These are phyloP conservation scores for Pyricularia grisea DNA, from an alignment of 2,329 filamentous ascomycete genomes.

Conservation along the genomic window DNA sequence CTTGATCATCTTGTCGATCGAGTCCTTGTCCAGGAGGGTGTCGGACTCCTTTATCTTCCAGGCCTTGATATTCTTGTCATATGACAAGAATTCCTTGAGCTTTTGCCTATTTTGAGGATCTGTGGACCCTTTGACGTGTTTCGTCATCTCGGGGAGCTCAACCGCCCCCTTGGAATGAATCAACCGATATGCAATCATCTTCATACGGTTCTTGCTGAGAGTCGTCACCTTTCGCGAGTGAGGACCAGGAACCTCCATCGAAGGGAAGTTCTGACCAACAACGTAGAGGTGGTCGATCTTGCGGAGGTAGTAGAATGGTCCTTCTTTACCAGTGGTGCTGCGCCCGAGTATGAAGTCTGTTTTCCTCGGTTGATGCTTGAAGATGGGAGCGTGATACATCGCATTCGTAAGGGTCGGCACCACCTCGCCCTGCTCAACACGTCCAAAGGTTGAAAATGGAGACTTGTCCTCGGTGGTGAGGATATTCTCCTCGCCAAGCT, in stretches of 20 bases:
- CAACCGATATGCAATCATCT: conserved; percentile 89
- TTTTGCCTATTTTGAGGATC: conserved; percentile 96
- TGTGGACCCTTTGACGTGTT: conserved; percentile 84
- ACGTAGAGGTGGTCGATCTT: conserved; percentile 87
- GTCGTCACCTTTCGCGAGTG: conserved; percentile 94
- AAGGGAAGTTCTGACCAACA: conserved; percentile 88
- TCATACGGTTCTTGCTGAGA: conserved; percentile 91
- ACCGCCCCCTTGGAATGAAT: conserved; percentile 68
- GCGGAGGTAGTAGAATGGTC: conserved; percentile 72
- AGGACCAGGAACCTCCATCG: conserved; percentile 83
- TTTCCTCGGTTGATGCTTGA: conserved; percentile 67
- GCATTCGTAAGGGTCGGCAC: conserved; percentile 88
- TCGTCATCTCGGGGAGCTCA: conserved; percentile 76
- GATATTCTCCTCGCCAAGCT: conserved; percentile 82
- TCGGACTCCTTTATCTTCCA: conserved; percentile 74
- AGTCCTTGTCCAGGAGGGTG: conserved; percentile 67
- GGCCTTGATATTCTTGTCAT: conserved; percentile 78
- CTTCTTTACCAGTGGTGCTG: conserved; percentile 69
- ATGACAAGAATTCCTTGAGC: conserved; percentile 90
- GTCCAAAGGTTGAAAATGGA: conserved; percentile 90
- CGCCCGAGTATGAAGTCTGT: conserved; percentile 85
- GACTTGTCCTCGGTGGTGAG: conserved; percentile 90
- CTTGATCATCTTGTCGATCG: conserved; percentile 79
- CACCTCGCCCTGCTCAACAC: conserved; percentile 82
- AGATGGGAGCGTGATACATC: conserved; percentile 92